These are phyloP conservation scores for Phyllosticta capitalensis DNA, from an alignment of 2,329 filamentous ascomycete species.

Conservation along the genomic window DNA sequence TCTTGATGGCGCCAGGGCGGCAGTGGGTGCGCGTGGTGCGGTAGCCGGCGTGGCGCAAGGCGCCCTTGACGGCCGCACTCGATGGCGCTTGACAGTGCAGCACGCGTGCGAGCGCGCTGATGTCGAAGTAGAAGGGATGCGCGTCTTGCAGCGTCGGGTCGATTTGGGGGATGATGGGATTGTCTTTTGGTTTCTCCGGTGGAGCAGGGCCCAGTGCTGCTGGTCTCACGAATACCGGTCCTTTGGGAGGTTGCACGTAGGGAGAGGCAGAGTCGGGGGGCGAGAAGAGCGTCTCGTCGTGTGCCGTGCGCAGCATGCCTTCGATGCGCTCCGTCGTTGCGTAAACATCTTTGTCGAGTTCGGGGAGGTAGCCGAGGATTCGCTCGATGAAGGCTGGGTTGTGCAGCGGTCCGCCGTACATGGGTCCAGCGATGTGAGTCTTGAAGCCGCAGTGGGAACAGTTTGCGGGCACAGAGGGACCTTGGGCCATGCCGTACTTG, in stretches of 20 bases:
- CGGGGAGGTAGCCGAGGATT: conserved; percentile 63
- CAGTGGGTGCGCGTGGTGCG: conserved; percentile 78
- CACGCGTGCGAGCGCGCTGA: conserved; percentile 63
- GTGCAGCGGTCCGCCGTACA: conserved; percentile 89
- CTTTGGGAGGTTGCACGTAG: conserved; percentile 13
- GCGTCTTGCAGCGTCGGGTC: conserved; percentile 22
- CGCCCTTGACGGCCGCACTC: conserved; percentile 71
- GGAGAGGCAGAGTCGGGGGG: conserved; percentile 15
- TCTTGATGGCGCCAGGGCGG: conserved; percentile 83
- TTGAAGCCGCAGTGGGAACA: conserved; percentile 81
- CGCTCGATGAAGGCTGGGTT: conserved; percentile 71
- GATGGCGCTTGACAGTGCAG: conserved; percentile 72
- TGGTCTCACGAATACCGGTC: conserved; percentile 13
- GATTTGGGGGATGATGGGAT: conserved; percentile 22
- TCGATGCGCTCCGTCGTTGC: conserved; percentile 71
- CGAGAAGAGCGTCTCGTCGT: conserved; percentile 56
- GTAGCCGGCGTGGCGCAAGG: conserved; percentile 72
- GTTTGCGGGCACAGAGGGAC: conserved; percentile 52
- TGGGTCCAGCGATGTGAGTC: conserved; percentile 82
- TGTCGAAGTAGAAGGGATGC: conserved; percentile 79
- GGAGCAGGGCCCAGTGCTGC: conserved; percentile 22
- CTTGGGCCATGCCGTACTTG: conserved; percentile 68
- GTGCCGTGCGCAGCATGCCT: conserved; percentile 82
- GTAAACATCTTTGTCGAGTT: conserved; percentile 60
- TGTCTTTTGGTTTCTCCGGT: neutral